Base-by-base conservation (phyloP, 2,329 filamentous ascomycete species). In the Trichoderma polysporum region DNA sequence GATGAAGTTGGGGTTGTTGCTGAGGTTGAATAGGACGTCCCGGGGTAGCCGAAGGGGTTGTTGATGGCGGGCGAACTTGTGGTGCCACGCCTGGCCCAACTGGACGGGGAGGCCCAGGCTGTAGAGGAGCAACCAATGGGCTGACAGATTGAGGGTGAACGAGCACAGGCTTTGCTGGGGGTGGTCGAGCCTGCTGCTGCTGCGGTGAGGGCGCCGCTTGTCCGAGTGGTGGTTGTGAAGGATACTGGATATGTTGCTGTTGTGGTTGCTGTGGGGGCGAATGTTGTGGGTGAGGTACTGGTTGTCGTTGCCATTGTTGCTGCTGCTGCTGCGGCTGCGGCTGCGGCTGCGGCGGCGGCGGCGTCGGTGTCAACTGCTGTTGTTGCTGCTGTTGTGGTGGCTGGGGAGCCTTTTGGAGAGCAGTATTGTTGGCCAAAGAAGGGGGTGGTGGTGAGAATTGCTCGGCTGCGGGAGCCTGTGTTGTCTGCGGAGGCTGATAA, bases 101-200 rank as follows among this genome's bases (percentile, higher is more conserved):
- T 50, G 70, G 69, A 22, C 74, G 73, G 41, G 74, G 73, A 19
- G 76, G 75, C 3, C 74, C 76, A 17, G 77, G 75, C 41, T 80
- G 79, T 13, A 77, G 35, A 4, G 78, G 76, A 5, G 79, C 73
- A 13, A 76, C 74, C 59, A 76, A 69, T 37, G 81, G 79, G 2
- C 76, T 75, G 33, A 76, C 69, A 58, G 73, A 69, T 61, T 81
- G 80, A 52, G 79, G 76, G 22, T 76, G 75, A 22, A 75, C 75
- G 49, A 78, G 71, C 4, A 76, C 74, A 37, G 74, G 74, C 22
- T 77, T 78, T 41, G 69, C 68, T 22, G 73, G 47, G 22, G 71
- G 52, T 13, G 72, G 69, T 8, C 75, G 73, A 17, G 66, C 37
- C 47, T 73, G 74, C 6, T 71, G 54, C 37, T 73, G 68, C 56